A percentile compares a stretch with the other conserved stretches of the same genome.
Evolutionary conservation across 2,329 filamentous ascomycete genomes (phyloP).

Genomic region (Aspergillus ustus): DNA sequence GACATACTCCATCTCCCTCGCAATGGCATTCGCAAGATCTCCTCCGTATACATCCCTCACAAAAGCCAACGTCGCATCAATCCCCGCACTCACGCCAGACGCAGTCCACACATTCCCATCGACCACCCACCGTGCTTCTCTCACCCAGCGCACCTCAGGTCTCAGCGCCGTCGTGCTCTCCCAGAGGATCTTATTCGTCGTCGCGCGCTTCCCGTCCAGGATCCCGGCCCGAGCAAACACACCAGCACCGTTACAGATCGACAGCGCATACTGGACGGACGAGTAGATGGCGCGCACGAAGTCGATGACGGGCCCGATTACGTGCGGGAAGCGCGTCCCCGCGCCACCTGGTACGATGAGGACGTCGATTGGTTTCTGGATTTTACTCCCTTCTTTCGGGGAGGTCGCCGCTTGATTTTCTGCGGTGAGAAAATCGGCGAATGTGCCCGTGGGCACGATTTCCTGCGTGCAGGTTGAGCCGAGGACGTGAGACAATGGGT

Average conservation of each 20-base stretch:
- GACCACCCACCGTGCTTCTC: slow-evolving; percentile 15
- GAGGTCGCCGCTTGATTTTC: neutral
- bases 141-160: slow-evolving; percentile 7
- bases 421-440: neutral
- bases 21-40: neutral
- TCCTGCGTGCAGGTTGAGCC: slow-evolving; percentile 6
- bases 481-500: neutral
- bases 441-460: slow-evolving; percentile 11
- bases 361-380: neutral
- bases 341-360: neutral
- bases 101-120: slow-evolving; percentile 6
- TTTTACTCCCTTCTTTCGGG: neutral
- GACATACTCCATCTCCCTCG: slow-evolving; percentile 12
- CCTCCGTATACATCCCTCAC: slow-evolving; percentile 4
- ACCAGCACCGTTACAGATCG: neutral
- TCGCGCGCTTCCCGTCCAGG: slow-evolving; percentile 12
- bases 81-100: slow-evolving; percentile 5
- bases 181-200: slow-evolving; percentile 18
- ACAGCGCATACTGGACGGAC: neutral
- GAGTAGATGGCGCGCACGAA: neutral
- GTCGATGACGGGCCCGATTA: neutral
- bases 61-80: slow-evolving; percentile 10
- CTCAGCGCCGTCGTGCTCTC: neutral
- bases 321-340: neutral
- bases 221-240: slow-evolving; percentile 12